These are phyloP conservation scores for Debaryomyces subglobosus DNA, from an alignment of 1,139 yeast species.

Conservation along the genomic window DNA sequence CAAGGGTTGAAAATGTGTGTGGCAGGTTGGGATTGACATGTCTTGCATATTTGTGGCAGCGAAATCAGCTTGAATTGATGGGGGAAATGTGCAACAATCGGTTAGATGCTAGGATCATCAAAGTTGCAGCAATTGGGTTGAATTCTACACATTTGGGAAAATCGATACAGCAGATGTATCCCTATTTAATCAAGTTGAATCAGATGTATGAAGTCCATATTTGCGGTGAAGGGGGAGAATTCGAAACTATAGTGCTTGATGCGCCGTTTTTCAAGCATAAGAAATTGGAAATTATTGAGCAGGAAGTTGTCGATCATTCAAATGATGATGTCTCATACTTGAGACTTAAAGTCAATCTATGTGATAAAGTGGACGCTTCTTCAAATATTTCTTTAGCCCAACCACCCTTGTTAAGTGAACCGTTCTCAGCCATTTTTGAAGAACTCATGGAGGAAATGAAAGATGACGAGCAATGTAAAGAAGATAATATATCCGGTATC, in stretches of 20 bases:
- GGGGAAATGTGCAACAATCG: slow-evolving; percentile 74
- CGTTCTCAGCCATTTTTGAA: slow-evolving; percentile 44
- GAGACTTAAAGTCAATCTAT: slow-evolving; percentile 43
- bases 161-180: slow-evolving; percentile 62
- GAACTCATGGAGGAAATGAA: not conserved
- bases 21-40: slow-evolving; percentile 66
- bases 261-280: slow-evolving; percentile 74
- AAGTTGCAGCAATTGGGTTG: slow-evolving; percentile 92
- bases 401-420: slow-evolving; percentile 53
- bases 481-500: not conserved
- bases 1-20: slow-evolving; percentile 91
- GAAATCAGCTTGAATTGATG: slow-evolving; percentile 79
- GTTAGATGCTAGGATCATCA: slow-evolving; percentile 83
- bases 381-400: slow-evolving; percentile 16
- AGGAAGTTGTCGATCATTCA: slow-evolving; percentile 48
- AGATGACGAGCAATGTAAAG: not conserved
- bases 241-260: slow-evolving; percentile 88
- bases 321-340: slow-evolving; percentile 71
- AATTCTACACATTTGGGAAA: slow-evolving; percentile 66
- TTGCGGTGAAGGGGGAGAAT: slow-evolving; percentile 99
- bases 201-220: slow-evolving; percentile 78
- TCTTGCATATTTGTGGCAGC: slow-evolving; percentile 85
- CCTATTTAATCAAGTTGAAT: slow-evolving; percentile 62
- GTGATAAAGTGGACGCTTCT: slow-evolving; percentile 18
- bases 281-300: slow-evolving; percentile 48